Percentiles rank a stretch among this genome's conserved stretches.
These are phyloP conservation scores for Backusella luteola DNA, from an alignment of 192 early-diverging fungal genomes.

Conservation along the genomic window DNA sequence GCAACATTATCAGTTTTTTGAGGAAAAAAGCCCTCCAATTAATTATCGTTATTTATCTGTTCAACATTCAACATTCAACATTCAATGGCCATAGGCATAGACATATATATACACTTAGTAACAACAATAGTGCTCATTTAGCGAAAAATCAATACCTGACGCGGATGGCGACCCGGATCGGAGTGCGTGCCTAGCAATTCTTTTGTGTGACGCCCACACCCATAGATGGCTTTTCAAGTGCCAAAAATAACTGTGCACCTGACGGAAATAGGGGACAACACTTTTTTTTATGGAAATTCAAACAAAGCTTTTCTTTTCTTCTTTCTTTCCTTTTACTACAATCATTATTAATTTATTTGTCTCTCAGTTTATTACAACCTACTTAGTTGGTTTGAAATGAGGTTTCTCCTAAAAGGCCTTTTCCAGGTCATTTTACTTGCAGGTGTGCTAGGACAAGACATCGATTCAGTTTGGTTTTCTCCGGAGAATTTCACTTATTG, in stretches of 20 bases:
- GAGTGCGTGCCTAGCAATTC: not conserved
- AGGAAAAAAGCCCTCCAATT: too few relatives aligned
- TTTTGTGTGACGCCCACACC: not conserved
- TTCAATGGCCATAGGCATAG: not conserved
- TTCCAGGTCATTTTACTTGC: not conserved
- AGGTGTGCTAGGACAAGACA: not conserved
- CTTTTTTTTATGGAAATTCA: not conserved
- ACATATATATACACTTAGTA: not conserved
- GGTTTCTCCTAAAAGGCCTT: not conserved
- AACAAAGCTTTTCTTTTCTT: not conserved
- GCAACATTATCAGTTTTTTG: too few relatives aligned
- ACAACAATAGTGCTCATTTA: not conserved
- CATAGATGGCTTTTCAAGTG: not conserved
- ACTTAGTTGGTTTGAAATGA: not conserved
- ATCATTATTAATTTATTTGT: not conserved
- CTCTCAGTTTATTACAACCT: not conserved
- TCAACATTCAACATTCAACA: too few relatives aligned
- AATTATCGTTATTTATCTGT: too few relatives aligned
- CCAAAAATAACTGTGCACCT: conserved; percentile 4
- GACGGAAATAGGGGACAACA: not conserved
- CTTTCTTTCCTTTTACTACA: not conserved
- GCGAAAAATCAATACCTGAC: not conserved
- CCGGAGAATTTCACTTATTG: not conserved
- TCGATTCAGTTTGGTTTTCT: conserved; percentile 17
- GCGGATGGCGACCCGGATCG: not conserved